These are phyloP conservation scores for Miamiensis avidus DNA, from an alignment of 169 alveolate species.

Conservation along the genomic window DNA sequence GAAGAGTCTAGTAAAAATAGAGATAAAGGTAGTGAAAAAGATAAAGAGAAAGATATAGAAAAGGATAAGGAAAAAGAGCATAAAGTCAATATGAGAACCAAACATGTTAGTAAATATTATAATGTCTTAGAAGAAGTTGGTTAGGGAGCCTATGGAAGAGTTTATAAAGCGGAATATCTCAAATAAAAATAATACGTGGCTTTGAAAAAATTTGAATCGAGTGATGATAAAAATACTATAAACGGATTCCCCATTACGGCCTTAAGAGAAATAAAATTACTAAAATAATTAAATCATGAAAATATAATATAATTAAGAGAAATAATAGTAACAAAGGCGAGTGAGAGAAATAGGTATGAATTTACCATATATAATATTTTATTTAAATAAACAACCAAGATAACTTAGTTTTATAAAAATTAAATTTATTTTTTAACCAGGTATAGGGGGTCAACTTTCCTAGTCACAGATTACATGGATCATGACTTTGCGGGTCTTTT, in stretches of 20 bases:
- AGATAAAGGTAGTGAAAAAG: not conserved
- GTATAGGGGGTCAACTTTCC: constrained; percentile 57
- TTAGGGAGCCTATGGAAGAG: constrained; percentile 59
- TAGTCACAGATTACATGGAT: constrained; percentile 85
- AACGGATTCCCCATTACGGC: constrained; percentile 92
- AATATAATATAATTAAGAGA: constrained; percentile 77
- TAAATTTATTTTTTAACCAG: too few relatives aligned
- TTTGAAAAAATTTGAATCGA: constrained; percentile 39
- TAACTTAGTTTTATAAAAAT: too few relatives aligned
- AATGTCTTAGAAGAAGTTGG: constrained; percentile 51
- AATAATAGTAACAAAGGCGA: constrained; percentile 80
- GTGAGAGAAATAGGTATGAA: constrained; percentile 41
- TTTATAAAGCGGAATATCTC: constrained; percentile 64
- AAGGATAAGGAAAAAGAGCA: not conserved
- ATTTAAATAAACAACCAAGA: not conserved
- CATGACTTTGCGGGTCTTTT: constrained; percentile 87
- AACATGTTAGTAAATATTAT: constrained; percentile 41
- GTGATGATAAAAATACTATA: constrained; percentile 35
- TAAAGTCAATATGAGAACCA: constrained; percentile 32
- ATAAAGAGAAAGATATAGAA: not conserved
- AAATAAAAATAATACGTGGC: constrained; percentile 42
- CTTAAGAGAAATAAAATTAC: constrained; percentile 81
- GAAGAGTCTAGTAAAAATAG: not conserved
- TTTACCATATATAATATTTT: not conserved
- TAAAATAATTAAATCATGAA: constrained; percentile 75